phyloP scores from a whole-genome alignment of 169 alveolate genomes.

The Eimeria praecox region DNA sequence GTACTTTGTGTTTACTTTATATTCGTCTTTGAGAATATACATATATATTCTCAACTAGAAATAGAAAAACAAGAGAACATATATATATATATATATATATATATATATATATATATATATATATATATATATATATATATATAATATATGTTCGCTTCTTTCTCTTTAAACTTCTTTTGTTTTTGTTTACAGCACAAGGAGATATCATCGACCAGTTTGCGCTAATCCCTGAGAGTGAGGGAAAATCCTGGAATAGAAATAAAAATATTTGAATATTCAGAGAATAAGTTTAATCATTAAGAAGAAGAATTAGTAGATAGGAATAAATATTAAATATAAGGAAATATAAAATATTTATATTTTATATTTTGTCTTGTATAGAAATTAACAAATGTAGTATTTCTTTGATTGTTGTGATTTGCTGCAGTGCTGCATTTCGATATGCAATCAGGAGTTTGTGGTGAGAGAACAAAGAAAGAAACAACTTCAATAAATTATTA shows the following conservation, averaged over 20 bases:
- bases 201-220: constrained; percentile 17
- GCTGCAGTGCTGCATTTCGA: constrained; percentile 32
- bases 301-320: not conserved
- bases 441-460: constrained; percentile 44
- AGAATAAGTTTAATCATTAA: no score
- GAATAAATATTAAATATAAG: no score
- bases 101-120: not conserved
- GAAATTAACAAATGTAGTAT: no score
- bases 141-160: no score
- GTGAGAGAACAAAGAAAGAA: not conserved
- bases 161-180: not conserved
- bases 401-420: not conserved
- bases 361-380: not conserved
- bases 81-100: not conserved
- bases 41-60: no score
- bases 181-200: constrained; percentile 23
- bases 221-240: not conserved
- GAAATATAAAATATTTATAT: not conserved
- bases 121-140: not conserved
- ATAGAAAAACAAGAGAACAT: not conserved
- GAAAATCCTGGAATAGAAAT: not conserved
- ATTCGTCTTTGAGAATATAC: no score
- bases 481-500: not conserved
- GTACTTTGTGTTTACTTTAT: no score
- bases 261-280: no score